These are phyloP conservation scores for Rhodomyrtus tomentosa DNA, from an alignment of 345 rosid species.

Conservation along the genomic window DNA sequence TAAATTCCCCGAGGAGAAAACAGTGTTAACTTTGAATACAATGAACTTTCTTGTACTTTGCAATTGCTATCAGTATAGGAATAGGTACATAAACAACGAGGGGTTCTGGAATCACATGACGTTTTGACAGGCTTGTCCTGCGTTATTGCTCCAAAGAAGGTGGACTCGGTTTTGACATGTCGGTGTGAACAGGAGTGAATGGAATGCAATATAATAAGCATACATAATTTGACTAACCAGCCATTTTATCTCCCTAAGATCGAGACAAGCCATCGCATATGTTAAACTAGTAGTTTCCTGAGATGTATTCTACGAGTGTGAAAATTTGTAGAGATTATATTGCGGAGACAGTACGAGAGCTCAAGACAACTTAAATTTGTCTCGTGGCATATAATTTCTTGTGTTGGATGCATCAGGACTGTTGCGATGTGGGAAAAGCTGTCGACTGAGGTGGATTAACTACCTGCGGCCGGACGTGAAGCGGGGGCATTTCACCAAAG, in stretches of 20 bases:
- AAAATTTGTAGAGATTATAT: background rate
- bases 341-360: background rate
- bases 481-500: slow-evolving; percentile 65
- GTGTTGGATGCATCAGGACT: slow-evolving; percentile 32
- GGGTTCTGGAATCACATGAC: background rate
- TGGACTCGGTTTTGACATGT: background rate
- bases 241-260: background rate
- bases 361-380: background rate
- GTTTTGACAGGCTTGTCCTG: background rate
- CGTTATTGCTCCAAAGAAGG: background rate
- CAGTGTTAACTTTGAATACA: background rate
- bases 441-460: slow-evolving; percentile 87
- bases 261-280: background rate
- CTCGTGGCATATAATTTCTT: background rate
- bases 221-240: background rate
- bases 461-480: slow-evolving; percentile 85
- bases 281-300: background rate
- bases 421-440: slow-evolving; percentile 83
- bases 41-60: background rate
- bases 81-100: background rate
- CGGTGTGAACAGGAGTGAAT: background rate
- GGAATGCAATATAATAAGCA: background rate
- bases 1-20: background rate
- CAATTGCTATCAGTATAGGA: background rate
- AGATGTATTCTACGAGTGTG: background rate